Evolutionary conservation across 2,329 filamentous ascomycete species (phyloP), one percentile per base, ranked within the genome.

Genomic region (Neoscytalidium dimidiatum): DNA sequence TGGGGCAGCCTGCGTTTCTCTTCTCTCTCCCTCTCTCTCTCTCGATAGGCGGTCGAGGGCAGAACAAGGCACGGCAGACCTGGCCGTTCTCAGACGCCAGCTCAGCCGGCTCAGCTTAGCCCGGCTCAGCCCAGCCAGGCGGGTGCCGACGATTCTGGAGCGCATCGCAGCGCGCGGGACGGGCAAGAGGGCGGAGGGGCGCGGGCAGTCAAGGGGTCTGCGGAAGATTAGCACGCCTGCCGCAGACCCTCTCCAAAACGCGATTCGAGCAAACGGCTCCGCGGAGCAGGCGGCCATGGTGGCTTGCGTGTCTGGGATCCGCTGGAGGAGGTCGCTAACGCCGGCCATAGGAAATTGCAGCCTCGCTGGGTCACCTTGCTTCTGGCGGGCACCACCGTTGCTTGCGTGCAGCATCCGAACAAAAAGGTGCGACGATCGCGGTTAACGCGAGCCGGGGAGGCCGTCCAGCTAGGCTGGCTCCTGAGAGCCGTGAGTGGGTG

Each of bases 351-450:
- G 38, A 46, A 46, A 60, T 60, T 60, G n/a, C 35, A 11, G 4
- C 31, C 33, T 38, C 7, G n/a, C n/a, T n/a, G n/a, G n/a, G n/a
- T n/a, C n/a, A n/a, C 33, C 8, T 28, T 28, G 33, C 52, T 53
- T 33, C 31, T 58, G 53, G 41, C 53, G 56, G 35, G 9, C 35
- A 23, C 56, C 53, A 11, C n/a, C n/a, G 33, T 60, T 57, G 53
- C 56, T 46, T 44, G 56, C 56, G 56, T 46, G 56, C 56, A 46
- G 56, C 56, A 44, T 58, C 38, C 53, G 56, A 46, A 57, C 13
- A 17, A 46, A 60, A 46, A 60, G 56, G 56, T 46, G 56, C 56
- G 56, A 46, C 56, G 56, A 60, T 60, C 56, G 56, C 56, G 41
- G 41, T 33, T 46, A 33, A 33, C 41, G 56, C 56, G 41, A 46